Conservation (phyloP, 1,284 basidiomycete species). For the Ustilago sp. region DNA sequence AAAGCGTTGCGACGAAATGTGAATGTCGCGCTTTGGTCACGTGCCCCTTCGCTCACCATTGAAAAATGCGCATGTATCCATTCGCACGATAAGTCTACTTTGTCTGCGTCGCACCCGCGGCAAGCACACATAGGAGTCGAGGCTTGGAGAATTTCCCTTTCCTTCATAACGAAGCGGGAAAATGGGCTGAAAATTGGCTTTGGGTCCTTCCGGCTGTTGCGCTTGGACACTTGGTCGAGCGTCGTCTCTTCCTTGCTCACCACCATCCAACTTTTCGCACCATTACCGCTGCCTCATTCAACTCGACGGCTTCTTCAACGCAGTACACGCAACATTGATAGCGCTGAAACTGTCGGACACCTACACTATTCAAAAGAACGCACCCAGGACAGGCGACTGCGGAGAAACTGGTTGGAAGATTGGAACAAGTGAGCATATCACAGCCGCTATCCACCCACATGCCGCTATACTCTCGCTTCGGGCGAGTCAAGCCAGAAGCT, state of each 20-base stretch:
- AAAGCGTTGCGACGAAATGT: too few species aligned
- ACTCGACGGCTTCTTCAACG: background rate
- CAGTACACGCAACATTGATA: background rate
- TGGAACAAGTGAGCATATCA: background rate
- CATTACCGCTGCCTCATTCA: background rate
- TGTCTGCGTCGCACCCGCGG: background rate
- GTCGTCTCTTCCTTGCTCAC: background rate
- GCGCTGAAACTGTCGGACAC: background rate
- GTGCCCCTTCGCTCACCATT: too few species aligned
- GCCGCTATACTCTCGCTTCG: slow-evolving; percentile 13
- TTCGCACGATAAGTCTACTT: background rate
- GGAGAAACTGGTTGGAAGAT: background rate
- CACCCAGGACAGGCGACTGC: background rate
- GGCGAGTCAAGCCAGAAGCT: slow-evolving; percentile 13
- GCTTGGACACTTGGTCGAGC: slow-evolving; percentile 6
- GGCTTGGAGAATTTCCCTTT: background rate
- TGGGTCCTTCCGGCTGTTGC: slow-evolving; percentile 3
- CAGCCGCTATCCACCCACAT: background rate
- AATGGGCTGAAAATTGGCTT: background rate
- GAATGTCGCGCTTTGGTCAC: too few species aligned
- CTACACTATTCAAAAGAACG: background rate
- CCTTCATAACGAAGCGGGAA: too few species aligned
- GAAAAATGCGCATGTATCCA: too few species aligned
- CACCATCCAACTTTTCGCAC: background rate
- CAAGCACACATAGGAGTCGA: background rate